phyloP scores from a whole-genome alignment of 2,329 filamentous ascomycete species.

The Aureobasidium sp. region DNA sequence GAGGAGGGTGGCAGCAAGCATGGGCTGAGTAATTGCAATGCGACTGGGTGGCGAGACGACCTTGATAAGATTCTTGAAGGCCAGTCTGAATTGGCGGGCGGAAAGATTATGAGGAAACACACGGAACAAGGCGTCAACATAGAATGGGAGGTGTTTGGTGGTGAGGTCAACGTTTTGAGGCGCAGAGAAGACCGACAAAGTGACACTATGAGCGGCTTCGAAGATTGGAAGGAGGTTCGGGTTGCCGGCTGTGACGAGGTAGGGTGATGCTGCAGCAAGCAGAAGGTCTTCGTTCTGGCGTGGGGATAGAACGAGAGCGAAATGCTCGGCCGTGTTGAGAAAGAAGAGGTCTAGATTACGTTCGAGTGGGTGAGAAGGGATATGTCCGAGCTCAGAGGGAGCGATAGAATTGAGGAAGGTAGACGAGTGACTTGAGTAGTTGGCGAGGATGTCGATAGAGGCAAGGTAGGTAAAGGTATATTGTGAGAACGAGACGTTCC shows the following conservation, averaged over 20 bases:
- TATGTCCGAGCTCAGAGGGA: constrained; percentile 44
- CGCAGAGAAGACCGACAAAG: constrained; percentile 70
- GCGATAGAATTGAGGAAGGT: constrained; percentile 58
- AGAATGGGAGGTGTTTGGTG: constrained; percentile 65
- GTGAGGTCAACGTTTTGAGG: constrained; percentile 67
- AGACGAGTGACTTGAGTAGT: constrained; percentile 57
- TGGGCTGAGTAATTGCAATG: constrained; percentile 61
- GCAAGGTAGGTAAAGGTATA: constrained; percentile 78
- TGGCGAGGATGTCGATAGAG: constrained; percentile 69
- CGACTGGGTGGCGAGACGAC: constrained; percentile 72
- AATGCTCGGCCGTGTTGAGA: constrained; percentile 76
- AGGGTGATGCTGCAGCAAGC: constrained; percentile 63
- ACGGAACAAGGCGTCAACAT: constrained; percentile 70
- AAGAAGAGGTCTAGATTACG: constrained; percentile 78
- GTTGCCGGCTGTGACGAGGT: constrained; percentile 55
- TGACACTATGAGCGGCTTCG: constrained; percentile 76
- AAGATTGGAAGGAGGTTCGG: constrained; percentile 60
- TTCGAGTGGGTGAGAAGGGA: constrained; percentile 57
- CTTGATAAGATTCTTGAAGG: constrained; percentile 76
- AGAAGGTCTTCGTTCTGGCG: constrained; percentile 62
- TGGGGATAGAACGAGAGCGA: constrained; percentile 60
- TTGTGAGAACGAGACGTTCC: constrained; percentile 67
- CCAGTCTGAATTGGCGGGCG: constrained; percentile 76
- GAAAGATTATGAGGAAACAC: constrained; percentile 74
- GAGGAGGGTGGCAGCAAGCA: constrained; percentile 69